These are phyloP conservation scores for Sequoia sempervirens DNA, from an alignment of 75 land plant genomes.

Conservation along the genomic window DNA sequence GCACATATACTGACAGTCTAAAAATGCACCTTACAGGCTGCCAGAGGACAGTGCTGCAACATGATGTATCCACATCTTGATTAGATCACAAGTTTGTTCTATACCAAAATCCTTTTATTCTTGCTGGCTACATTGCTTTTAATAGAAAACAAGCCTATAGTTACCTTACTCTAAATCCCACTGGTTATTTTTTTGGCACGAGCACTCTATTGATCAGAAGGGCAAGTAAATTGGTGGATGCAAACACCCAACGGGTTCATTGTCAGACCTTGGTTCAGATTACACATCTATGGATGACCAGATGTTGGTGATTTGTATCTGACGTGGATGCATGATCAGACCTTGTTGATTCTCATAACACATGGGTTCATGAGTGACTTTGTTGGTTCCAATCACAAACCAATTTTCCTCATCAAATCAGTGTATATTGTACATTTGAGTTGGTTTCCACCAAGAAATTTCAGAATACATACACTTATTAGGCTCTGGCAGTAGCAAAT, in stretches of 20 bases:
- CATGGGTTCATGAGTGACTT: conserved; percentile 38
- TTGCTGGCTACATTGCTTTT: conserved; percentile 1
- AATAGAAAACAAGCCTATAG: conserved; percentile 23
- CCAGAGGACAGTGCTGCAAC: no score
- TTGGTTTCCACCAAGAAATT: conserved; percentile 26
- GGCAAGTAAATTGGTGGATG: conserved; percentile 28
- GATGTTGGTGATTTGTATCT: not conserved
- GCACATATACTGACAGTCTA: no score
- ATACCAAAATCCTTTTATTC: no score
- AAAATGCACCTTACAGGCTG: no score
- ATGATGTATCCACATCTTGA: no score
- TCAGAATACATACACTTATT: conserved; percentile 42
- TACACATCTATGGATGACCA: not conserved
- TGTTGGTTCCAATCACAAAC: conserved; percentile 13
- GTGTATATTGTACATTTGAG: conserved; percentile 33
- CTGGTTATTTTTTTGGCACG: conserved; percentile 39
- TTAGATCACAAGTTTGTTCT: no score
- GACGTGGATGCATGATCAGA: not conserved
- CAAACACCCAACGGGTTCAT: conserved; percentile 13
- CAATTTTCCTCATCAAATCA: conserved; percentile 38
- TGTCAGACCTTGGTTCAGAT: conserved; percentile 49
- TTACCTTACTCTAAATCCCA: conserved; percentile 13
- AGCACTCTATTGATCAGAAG: conserved; percentile 14
- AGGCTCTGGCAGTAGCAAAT: conserved; percentile 36
- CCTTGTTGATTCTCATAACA: conserved; percentile 9